These are phyloP conservation scores for Gossypium stocksii DNA, from an alignment of 345 rosid species.

Conservation along the genomic window DNA sequence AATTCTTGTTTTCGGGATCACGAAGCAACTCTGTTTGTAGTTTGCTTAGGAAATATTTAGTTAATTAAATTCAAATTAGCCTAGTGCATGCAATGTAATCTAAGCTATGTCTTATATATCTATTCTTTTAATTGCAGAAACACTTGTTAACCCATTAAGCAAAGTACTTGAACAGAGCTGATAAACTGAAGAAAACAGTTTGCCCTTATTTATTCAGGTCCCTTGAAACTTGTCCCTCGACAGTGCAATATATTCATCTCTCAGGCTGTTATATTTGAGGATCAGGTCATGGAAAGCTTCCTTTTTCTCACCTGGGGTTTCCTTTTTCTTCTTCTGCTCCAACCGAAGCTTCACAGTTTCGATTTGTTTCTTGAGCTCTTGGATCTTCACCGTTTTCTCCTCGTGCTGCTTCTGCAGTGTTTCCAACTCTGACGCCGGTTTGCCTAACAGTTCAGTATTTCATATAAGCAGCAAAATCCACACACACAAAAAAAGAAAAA, in stretches of 20 bases:
- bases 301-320: not conserved
- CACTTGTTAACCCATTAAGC: not conserved
- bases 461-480: no score
- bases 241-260: not conserved
- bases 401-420: not conserved
- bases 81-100: not conserved
- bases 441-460: not conserved
- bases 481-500: no score
- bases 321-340: not conserved
- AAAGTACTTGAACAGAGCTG: not conserved
- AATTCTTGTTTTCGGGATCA: not conserved
- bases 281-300: not conserved
- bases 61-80: not conserved
- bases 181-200: not conserved
- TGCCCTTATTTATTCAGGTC: not conserved
- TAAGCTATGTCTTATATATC: not conserved
- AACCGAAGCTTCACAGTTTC: not conserved
- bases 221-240: not conserved
- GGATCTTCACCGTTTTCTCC: not conserved
- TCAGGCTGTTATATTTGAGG: not conserved
- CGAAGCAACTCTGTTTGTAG: not conserved
- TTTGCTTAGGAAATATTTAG: not conserved
- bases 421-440: not conserved
- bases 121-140: not conserved
- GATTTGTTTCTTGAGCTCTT: not conserved